Evolutionary conservation across 164 flowering plant genomes (phyloP), one percentile per base, ranked within the genome.

Genomic region (Magnolia officinalis): DNA sequence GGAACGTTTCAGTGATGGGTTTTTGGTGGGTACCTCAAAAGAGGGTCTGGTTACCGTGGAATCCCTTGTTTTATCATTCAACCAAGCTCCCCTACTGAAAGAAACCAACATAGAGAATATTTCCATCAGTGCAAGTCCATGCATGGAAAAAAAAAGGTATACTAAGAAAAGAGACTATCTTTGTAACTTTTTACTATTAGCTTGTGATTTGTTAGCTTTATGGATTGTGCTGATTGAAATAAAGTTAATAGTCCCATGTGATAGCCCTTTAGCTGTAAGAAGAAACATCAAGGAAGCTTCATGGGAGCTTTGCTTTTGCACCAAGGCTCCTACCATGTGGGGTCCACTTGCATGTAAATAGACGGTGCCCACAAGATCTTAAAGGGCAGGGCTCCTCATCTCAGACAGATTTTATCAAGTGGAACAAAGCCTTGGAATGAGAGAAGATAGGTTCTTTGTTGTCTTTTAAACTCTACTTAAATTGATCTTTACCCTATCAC

Each of bases 1-100:
- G 55, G 19, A 74, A 74, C 69, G 67, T 26, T 72, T 59, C 45
- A 73, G 50, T 71, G 71, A 74, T 31, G 66, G 63, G 50, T 45
- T 63, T 55, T 78, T 21, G 37, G 49, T 70, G 79, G 81, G 81
- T 89, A 94, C 98, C 98, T 92, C 90, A 79, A 85, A 84, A 81
- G 92, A 85, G 23, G 83, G 83, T 20, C 82, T 68, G 80, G 81
- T 82, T 80, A 78, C 89, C 75, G 65, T 81, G 81, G 80, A 87
- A 84, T 91, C 96, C 81, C 79, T 88, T 75, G 81, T 76, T 79
- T 85, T 89, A 50, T 85, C 93, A 88, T 89, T 89, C 87, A 92
- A 78, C 96, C 96, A 92, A 86, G 90, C 91, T 88, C 89, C 97
- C 79, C 94, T 90, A 84, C 89, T 87, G 86, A 89, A 87, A 88